Evolutionary conservation across 2,329 filamentous ascomycete species (phyloP).

Genomic region (Aureobasidium sp.): DNA sequence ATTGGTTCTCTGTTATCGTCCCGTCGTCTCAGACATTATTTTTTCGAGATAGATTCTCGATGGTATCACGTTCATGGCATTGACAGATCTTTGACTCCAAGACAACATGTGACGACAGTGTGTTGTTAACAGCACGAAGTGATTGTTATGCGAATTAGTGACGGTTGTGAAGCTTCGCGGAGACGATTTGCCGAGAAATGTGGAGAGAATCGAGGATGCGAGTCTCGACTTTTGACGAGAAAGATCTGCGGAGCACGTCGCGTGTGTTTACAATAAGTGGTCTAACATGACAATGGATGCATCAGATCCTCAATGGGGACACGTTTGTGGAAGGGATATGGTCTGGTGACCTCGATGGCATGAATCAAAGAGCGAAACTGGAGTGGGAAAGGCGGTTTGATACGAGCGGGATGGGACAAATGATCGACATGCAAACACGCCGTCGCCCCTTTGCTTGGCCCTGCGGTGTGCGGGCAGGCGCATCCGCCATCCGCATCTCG

Average conservation of each 20-base stretch:
- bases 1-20: not conserved
- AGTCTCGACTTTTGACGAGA: not conserved
- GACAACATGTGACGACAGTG: not conserved
- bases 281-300: not conserved
- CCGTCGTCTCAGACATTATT: not conserved
- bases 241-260: not conserved
- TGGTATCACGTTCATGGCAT: not conserved
- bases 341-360: not conserved
- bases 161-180: conserved; percentile 2
- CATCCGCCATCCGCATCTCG: conserved; percentile 5
- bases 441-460: conserved; percentile 10
- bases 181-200: not conserved
- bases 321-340: not conserved
- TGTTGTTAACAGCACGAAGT: not conserved
- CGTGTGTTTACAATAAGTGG: not conserved
- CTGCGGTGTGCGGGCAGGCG: not conserved
- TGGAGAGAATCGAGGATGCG: not conserved
- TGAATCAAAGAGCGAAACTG: not conserved
- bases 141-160: conserved; percentile 9
- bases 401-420: conserved; percentile 5
- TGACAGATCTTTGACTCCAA: not conserved
- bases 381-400: not conserved
- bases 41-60: not conserved
- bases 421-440: conserved; percentile 2
- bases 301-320: not conserved